Percentiles rank a stretch among this genome's conserved stretches.
phyloP scores from a whole-genome alignment of 176 grass and related monocot genomes.

The Echinochloa phyllopogon region DNA sequence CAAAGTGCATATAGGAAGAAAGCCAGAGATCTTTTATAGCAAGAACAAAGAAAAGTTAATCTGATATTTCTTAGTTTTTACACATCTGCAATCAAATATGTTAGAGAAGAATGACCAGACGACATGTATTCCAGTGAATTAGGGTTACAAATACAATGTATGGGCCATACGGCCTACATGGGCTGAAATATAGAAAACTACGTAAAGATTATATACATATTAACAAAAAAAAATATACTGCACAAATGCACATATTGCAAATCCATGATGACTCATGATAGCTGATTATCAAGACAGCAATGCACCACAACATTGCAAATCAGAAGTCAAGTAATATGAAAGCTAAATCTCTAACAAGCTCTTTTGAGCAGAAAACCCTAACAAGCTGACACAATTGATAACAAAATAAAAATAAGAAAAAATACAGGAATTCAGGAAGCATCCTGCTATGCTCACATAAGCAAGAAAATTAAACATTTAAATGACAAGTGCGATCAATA shows the following conservation, averaged over 20 bases:
- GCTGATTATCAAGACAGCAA: slow-evolving; percentile 17
- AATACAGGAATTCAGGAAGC: not conserved
- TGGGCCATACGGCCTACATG: too few species aligned
- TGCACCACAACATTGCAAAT: not conserved
- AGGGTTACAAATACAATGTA: too few species aligned
- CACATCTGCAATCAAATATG: not conserved
- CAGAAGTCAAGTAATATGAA: slow-evolving; percentile 24
- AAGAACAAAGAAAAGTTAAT: slow-evolving; percentile 26
- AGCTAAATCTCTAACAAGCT: slow-evolving; percentile 23
- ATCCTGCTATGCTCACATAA: slow-evolving; percentile 20
- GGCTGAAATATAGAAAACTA: too few species aligned
- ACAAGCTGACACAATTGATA: not conserved
- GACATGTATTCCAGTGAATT: too few species aligned
- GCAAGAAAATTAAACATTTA: not conserved
- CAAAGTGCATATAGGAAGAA: slow-evolving; percentile 25
- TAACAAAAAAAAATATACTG: not conserved
- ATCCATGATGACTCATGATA: slow-evolving; percentile 24
- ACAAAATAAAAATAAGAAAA: not conserved
- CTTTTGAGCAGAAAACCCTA: not conserved
- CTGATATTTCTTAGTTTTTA: slow-evolving; percentile 34
- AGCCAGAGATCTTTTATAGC: slow-evolving; percentile 16
- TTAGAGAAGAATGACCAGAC: too few species aligned
- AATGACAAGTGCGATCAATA: slow-evolving; percentile 40
- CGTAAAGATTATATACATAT: too few species aligned
- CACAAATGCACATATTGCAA: not conserved